Conservation (phyloP, 306 rosid species). For the Trifolium dubium region DNA sequence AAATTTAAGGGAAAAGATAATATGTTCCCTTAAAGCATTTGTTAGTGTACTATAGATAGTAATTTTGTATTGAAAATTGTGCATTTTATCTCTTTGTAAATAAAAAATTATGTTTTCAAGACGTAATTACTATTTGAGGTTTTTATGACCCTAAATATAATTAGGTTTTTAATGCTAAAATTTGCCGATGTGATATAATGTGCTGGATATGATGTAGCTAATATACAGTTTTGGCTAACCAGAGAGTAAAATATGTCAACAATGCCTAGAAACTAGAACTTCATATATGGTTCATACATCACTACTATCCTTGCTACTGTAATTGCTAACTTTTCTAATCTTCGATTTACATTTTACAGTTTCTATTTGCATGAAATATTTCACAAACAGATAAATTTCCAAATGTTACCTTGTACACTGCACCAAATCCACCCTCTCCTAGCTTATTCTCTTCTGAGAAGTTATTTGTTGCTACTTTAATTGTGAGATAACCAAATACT, state of each 20-base stretch:
- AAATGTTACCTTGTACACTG: slow-evolving; percentile 58
- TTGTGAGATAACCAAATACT: slow-evolving; percentile 47
- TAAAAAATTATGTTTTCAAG: too few relatives aligned
- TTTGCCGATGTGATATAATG: too few relatives aligned
- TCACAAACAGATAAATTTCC: neutral
- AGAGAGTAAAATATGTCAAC: slow-evolving; percentile 6
- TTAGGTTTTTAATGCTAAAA: too few relatives aligned
- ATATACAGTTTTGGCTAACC: neutral
- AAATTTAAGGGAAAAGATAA: too few relatives aligned
- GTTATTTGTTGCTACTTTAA: slow-evolving; percentile 58
- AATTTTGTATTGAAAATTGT: too few relatives aligned
- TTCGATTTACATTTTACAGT: neutral
- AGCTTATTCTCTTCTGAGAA: slow-evolving; percentile 54
- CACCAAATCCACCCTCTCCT: slow-evolving; percentile 64
- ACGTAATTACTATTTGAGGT: too few relatives aligned
- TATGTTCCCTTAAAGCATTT: too few relatives aligned
- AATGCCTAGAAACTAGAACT: neutral
- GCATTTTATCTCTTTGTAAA: too few relatives aligned
- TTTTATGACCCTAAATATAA: too few relatives aligned
- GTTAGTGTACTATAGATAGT: too few relatives aligned
- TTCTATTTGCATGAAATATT: neutral
- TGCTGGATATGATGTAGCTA: neutral
- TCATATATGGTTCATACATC: too few relatives aligned
- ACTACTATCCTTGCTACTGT: too few relatives aligned
- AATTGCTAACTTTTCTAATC: neutral